Conservation (phyloP, 352 stramenopile species). For the Phytophthora multivora region DNA sequence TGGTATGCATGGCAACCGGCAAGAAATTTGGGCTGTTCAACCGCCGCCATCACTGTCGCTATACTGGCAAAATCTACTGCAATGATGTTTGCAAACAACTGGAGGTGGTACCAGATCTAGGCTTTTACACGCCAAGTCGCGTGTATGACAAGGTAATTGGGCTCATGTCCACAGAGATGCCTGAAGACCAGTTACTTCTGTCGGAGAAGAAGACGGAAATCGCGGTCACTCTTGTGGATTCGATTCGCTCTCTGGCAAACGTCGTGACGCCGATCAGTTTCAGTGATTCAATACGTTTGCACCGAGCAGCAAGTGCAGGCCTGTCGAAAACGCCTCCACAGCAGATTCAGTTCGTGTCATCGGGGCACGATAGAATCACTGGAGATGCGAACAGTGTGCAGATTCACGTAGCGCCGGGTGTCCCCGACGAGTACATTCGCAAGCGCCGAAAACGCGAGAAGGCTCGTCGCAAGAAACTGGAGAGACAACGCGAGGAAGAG, state of each 20-base stretch:
- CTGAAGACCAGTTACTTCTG: constrained; percentile 76
- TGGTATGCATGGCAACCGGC: constrained; percentile 85
- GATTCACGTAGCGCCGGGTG: constrained; percentile 65
- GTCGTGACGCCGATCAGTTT: constrained; percentile 77
- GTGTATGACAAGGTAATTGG: constrained; percentile 82
- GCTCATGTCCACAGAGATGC: constrained; percentile 83
- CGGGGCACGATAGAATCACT: constrained; percentile 46
- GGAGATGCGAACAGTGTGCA: constrained; percentile 49
- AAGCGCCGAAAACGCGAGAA: constrained; percentile 88
- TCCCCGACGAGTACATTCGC: constrained; percentile 85
- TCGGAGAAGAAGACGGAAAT: constrained; percentile 91
- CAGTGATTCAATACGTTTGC: constrained; percentile 62
- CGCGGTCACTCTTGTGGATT: constrained; percentile 81
- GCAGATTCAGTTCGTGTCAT: constrained; percentile 67
- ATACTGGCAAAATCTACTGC: constrained; percentile 88
- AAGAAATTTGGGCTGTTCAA: constrained; percentile 91
- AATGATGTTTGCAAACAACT: constrained; percentile 83
- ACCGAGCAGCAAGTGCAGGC: constrained; percentile 43
- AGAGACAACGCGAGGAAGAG: constrained; percentile 78
- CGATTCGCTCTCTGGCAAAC: constrained; percentile 56
- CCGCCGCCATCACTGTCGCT: constrained; percentile 86
- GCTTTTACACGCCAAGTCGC: constrained; percentile 80
- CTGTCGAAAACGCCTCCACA: constrained; percentile 66
- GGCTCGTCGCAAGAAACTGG: constrained; percentile 70
- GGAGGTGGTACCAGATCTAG: constrained; percentile 78